Evolutionary conservation across 352 stramenopile species (phyloP), one percentile per base, ranked within the genome.

Genomic region (Globisporangium nunn): DNA sequence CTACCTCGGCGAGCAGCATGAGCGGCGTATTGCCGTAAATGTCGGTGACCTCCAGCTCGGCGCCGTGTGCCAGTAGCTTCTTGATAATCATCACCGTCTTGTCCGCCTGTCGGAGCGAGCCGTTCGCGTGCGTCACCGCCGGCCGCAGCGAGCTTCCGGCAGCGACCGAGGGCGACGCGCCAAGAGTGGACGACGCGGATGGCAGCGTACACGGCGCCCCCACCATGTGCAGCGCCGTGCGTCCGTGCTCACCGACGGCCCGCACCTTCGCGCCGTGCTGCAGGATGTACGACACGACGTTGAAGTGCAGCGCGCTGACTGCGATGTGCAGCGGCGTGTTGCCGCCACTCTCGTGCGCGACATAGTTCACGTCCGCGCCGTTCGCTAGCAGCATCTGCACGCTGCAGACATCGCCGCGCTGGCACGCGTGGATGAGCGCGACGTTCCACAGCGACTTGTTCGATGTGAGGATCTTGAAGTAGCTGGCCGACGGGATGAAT

Each of bases 401-500:
- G 56, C 79, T 92, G 4, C 73, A 81, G 39, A 95, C 74, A 54
- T 91, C 83, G 48, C 85, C 85, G 7, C 82, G 82, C 56, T 95
- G 85, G 28, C 85, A 95, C 0, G 85, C 85, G 61, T 95, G 81
- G 49, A 91, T 85, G 17, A 95, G 67, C n/a, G 85, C 85, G 11
- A 95, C 85, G 51, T 95, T 95, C 85, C 85, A 95, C 12, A 95
- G 50, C 39, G 85, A 87, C 61, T 95, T 95, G 66, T 89, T 93
- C 0, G 78, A 78, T 18, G 82, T 89, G 51, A 95, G 56, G 57
- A 95, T 95, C 54, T 92, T 92, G 66, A 92, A 92, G 60, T 95
- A 95, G 61, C 78, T 91, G 57, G 60, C 77, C 31, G 70, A 75
- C n/a, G 82, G 83, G 44, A 95, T 95, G 54, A 95, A 95, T 6